Conservation (phyloP, 345 rosid genomes). For the Gossypium herbaceum region DNA sequence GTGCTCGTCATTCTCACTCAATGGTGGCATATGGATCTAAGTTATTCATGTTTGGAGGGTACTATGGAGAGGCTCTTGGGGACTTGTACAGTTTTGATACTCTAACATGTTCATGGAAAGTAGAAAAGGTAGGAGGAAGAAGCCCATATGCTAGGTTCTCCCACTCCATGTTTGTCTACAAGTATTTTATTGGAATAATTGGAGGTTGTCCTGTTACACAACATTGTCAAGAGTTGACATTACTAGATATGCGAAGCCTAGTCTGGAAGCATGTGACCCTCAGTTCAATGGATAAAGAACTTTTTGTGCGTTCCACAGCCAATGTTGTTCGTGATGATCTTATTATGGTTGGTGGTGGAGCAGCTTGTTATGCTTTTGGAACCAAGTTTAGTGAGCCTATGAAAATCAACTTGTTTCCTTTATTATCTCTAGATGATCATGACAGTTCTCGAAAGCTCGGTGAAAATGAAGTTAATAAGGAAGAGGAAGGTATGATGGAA, state of each 20-base stretch:
- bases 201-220: constrained; percentile 91
- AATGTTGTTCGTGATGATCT: constrained; percentile 71
- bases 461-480: constrained; percentile 23
- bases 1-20: constrained; percentile 84
- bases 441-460: constrained; percentile 9
- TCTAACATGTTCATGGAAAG: constrained; percentile 50
- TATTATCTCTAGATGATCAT: constrained; percentile 28
- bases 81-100: constrained; percentile 78
- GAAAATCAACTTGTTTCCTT: constrained; percentile 53
- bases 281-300: constrained; percentile 52
- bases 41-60: constrained; percentile 77
- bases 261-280: constrained; percentile 65
- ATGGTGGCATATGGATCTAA: constrained; percentile 66
- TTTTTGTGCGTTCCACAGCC: constrained; percentile 72
- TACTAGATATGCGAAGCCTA: constrained; percentile 51
- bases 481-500: constrained; percentile 22
- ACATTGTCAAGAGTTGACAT: constrained; percentile 61
- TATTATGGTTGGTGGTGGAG: constrained; percentile 82
- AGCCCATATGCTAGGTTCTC: constrained; percentile 83
- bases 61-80: constrained; percentile 68
- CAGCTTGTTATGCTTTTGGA: constrained; percentile 97
- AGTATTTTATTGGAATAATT: constrained; percentile 61
- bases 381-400: constrained; percentile 82
- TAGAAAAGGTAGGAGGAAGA: constrained; percentile 62
- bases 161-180: constrained; percentile 77